Percentiles rank a stretch among this genome's conserved stretches.
Evolutionary conservation across 495 filamentous ascomycete species (phyloP).

Genomic region (Podospora pseudopauciseta): DNA sequence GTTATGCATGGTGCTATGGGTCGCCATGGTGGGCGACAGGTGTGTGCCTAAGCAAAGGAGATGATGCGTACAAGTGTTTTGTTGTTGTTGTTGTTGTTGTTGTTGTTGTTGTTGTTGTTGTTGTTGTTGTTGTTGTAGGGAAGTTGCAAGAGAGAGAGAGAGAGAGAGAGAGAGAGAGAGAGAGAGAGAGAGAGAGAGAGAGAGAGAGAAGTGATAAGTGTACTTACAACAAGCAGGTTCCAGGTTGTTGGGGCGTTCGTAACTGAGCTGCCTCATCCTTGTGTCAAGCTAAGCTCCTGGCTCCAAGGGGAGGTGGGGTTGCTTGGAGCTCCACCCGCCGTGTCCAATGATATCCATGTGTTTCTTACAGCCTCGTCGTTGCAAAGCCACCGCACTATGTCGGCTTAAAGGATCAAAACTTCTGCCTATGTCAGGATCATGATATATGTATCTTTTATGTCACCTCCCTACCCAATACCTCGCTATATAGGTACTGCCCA

Average conservation of each 20-base stretch:
- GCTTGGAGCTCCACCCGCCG: neutral
- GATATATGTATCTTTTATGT: neutral
- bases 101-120: neutral
- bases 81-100: neutral
- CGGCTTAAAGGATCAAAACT: too few species aligned
- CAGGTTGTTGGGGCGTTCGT: neutral
- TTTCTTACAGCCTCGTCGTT: neutral
- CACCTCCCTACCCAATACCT: neutral
- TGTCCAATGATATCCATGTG: neutral
- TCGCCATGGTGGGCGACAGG: slow-evolving; percentile 41
- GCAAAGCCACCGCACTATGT: neutral
- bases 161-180: too few species aligned
- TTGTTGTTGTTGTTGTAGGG: neutral
- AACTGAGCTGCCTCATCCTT: neutral
- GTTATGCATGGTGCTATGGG: slow-evolving; percentile 79
- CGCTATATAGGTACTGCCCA: neutral
- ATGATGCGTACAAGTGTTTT: neutral
- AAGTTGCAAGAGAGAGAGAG: too few species aligned
- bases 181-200: too few species aligned
- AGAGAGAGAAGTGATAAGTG: neutral
- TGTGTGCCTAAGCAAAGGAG: neutral
- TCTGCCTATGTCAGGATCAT: too few species aligned
- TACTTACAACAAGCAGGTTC: neutral
- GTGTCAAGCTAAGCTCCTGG: neutral
- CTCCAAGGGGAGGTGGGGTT: neutral